phyloP scores from a whole-genome alignment of 208 protist species.

The Angomonas ambiguus region DNA sequence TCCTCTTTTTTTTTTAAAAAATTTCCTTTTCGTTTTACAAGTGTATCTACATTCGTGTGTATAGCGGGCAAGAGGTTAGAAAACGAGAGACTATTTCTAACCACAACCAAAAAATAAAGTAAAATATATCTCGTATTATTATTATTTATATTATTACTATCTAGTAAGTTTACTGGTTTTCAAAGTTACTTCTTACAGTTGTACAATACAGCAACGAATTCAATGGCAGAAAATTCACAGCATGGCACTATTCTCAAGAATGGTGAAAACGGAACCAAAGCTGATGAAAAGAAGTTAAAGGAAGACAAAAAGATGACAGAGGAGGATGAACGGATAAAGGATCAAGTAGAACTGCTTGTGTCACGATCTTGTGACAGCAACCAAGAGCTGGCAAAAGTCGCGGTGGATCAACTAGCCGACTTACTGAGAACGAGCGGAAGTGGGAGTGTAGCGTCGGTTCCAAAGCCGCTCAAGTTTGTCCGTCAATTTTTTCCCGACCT shows the following conservation, averaged over 20 bases:
- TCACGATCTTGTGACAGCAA: constrained; percentile 75
- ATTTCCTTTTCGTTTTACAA: no score
- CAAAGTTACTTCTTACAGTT: no score
- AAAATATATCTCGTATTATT: neutral
- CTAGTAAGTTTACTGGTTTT: no score
- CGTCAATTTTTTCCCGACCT: constrained; percentile 92
- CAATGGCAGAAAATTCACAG: no score
- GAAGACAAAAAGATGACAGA: constrained; percentile 83
- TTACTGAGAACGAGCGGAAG: constrained; percentile 94
- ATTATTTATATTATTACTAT: no score
- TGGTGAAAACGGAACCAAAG: constrained; percentile 43
- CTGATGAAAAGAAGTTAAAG: constrained; percentile 41
- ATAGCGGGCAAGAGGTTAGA: no score
- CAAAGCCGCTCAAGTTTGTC: constrained; percentile 99
- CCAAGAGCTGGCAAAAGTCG: constrained; percentile 64
- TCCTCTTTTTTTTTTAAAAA: constrained; percentile 12
- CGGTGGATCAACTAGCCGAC: constrained; percentile 89
- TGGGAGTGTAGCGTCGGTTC: constrained; percentile 98
- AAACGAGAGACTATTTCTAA: no score
- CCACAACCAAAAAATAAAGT: no score
- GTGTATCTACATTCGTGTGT: no score
- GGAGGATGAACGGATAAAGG: constrained; percentile 94
- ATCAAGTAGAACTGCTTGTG: constrained; percentile 93
- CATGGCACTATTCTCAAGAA: neutral
- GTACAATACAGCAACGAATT: no score